Evolutionary conservation across 345 rosid genomes (phyloP).

Genomic region (Angophora floribunda): DNA sequence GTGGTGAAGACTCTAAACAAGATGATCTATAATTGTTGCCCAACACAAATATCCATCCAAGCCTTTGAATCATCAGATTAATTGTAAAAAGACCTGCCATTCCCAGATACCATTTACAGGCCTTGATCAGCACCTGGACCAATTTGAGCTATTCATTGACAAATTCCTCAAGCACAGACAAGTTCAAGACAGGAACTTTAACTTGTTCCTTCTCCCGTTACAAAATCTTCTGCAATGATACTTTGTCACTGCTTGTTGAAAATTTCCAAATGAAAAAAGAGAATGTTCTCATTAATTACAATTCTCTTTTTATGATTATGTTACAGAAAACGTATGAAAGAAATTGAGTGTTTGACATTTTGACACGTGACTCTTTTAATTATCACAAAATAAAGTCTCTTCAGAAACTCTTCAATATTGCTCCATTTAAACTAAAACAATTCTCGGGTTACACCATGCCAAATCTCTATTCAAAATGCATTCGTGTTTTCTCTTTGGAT

Average conservation of each 20-base stretch:
- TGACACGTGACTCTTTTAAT: neutral
- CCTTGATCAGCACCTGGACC: neutral
- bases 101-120: neutral
- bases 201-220: neutral
- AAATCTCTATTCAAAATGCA: neutral
- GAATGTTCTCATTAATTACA: neutral
- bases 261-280: neutral
- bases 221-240: neutral
- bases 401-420: neutral
- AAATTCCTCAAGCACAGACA: neutral
- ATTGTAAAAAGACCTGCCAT: neutral
- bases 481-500: neutral
- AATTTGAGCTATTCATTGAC: neutral
- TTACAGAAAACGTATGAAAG: neutral
- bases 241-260: neutral
- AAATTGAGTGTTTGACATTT: neutral
- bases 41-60: neutral
- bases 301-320: neutral
- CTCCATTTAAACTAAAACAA: neutral
- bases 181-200: neutral
- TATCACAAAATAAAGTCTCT: neutral
- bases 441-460: neutral
- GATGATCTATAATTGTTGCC: neutral
- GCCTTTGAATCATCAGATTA: neutral
- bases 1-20: neutral